These are phyloP conservation scores for Crepidotus variabilis DNA, from an alignment of 768 basidiomycete genomes.

Conservation along the genomic window DNA sequence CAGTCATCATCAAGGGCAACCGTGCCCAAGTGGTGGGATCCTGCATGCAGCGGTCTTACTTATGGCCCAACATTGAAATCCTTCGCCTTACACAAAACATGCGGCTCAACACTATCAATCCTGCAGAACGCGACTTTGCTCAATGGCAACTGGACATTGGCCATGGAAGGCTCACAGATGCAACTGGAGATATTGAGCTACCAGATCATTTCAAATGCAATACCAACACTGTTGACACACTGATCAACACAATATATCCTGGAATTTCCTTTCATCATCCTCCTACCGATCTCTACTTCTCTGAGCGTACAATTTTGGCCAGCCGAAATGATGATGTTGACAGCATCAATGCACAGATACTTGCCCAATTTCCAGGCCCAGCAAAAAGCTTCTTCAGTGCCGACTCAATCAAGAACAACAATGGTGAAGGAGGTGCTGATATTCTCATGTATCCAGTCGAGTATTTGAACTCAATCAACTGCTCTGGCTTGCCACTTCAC, in stretches of 20 bases:
- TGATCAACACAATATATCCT: constrained; percentile 17
- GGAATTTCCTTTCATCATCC: constrained; percentile 1
- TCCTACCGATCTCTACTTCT: constrained; percentile 19
- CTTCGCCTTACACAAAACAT: constrained; percentile 35
- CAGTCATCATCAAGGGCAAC: constrained; percentile 33
- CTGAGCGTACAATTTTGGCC: constrained; percentile 31
- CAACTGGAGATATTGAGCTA: constrained; percentile 2
- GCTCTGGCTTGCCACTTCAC: constrained; percentile 34
- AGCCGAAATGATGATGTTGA: constrained; percentile 33
- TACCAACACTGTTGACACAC: constrained; percentile 4
- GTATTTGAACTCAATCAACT: constrained; percentile 33
- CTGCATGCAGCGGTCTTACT: constrained; percentile 26
- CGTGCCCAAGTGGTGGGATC: constrained; percentile 33
- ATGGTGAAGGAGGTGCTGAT: constrained; percentile 12
- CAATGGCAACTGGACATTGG: constrained; percentile 6
- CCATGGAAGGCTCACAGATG: constrained; percentile 1
- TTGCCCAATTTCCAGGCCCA: constrained; percentile 21
- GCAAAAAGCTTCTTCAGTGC: constrained; percentile 8
- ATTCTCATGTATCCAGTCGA: constrained; percentile 30
- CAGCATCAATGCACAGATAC: constrained; percentile 25
- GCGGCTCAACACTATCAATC: constrained; percentile 19
- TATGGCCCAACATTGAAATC: constrained; percentile 32
- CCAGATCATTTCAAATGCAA: constrained; percentile 7
- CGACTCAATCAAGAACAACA: constrained; percentile 11
- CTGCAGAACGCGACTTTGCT: constrained; percentile 2